Percentiles rank a stretch among this genome's conserved stretches.
These are phyloP conservation scores for Leptodontidium sp. DNA, from an alignment of 2,329 filamentous ascomycete species.

Conservation along the genomic window DNA sequence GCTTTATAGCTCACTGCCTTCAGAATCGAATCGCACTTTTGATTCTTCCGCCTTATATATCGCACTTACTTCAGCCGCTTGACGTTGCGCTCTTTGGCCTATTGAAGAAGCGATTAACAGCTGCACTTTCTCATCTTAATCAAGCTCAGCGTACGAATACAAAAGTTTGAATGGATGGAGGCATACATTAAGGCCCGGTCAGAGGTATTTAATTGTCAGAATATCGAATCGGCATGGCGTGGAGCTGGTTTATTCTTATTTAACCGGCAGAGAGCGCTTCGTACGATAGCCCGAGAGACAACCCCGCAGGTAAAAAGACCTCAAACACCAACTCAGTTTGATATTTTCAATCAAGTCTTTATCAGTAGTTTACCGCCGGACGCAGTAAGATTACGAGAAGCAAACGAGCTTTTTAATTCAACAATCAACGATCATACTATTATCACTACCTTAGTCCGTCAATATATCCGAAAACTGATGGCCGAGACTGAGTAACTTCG, in stretches of 20 bases:
- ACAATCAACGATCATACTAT: neutral
- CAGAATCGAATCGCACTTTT: neutral
- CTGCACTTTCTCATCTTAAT: neutral
- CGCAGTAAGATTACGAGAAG: no score
- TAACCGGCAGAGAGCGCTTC: neutral
- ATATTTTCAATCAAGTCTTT: no score
- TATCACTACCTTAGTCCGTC: neutral
- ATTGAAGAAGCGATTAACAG: neutral
- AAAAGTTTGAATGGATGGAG: no score
- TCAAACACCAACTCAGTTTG: no score
- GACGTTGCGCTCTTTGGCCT: neutral
- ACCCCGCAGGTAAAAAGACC: neutral
- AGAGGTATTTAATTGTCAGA: no score
- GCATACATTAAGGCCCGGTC: no score
- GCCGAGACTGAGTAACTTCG: neutral
- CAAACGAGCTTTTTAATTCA: neutral
- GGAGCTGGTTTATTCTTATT: neutral
- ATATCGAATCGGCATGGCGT: no score
- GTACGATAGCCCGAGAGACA: neutral
- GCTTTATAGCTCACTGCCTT: neutral
- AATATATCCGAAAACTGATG: neutral
- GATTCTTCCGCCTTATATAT: neutral
- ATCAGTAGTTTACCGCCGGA: no score
- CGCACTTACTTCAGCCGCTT: neutral
- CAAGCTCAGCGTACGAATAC: neutral